These are phyloP conservation scores for Kluyveromyces lactis DNA, from an alignment of 805 yeast genomes.

Conservation along the genomic window DNA sequence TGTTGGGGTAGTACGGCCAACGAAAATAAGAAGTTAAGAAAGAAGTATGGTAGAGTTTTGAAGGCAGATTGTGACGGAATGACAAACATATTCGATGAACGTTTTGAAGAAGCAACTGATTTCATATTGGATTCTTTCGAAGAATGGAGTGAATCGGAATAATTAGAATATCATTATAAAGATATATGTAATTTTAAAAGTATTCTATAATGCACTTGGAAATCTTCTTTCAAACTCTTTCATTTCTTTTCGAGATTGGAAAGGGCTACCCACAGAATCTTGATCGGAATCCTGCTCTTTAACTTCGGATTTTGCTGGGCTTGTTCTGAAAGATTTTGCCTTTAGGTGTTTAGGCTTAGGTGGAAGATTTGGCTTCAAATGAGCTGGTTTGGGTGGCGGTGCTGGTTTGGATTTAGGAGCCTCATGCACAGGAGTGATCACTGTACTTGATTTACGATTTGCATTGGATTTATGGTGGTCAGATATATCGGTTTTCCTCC, in stretches of 20 bases:
- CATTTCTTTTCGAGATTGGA: not conserved
- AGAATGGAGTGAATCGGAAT: slow-evolving; percentile 45
- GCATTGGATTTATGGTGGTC: slow-evolving; percentile 12
- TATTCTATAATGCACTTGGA: slow-evolving; percentile 46
- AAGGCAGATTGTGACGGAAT: slow-evolving; percentile 65
- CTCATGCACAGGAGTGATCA: slow-evolving; percentile 6
- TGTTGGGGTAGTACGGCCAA: slow-evolving; percentile 62
- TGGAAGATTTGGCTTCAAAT: slow-evolving; percentile 21
- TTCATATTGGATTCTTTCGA: slow-evolving; percentile 74
- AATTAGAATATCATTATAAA: not conserved
- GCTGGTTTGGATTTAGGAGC: slow-evolving; percentile 22
- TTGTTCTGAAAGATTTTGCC: not conserved
- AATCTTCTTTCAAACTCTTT: slow-evolving; percentile 45
- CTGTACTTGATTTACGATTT: slow-evolving; percentile 21
- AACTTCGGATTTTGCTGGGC: not conserved
- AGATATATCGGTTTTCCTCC: not conserved
- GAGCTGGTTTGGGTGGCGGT: slow-evolving; percentile 54
- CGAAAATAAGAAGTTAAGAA: slow-evolving; percentile 65
- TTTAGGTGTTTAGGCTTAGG: slow-evolving; percentile 40
- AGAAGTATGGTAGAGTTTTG: slow-evolving; percentile 84
- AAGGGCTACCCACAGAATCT: not conserved
- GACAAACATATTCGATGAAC: slow-evolving; percentile 67
- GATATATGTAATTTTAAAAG: not conserved
- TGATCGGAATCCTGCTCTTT: not conserved
- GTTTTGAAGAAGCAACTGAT: slow-evolving; percentile 79